Evolutionary conservation across 352 stramenopile genomes (phyloP).

Genomic region (Pythium myriotylum): DNA sequence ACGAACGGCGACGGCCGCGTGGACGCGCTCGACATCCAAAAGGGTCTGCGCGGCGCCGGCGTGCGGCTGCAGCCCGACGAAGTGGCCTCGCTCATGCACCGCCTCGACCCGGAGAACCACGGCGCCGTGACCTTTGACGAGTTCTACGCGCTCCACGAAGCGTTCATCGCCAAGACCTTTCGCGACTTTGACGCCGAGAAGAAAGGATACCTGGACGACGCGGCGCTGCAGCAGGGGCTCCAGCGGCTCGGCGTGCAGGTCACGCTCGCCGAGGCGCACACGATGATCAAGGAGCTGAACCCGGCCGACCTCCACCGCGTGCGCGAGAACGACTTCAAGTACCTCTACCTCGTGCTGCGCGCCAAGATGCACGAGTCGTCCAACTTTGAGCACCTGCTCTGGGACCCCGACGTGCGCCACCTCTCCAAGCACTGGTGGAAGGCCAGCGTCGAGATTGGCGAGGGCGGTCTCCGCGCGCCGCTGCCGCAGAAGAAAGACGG

Average conservation of each 20-base stretch:
- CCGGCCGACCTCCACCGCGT: conserved; percentile 65
- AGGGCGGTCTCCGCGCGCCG: conserved; percentile 67
- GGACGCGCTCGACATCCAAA: conserved; percentile 75
- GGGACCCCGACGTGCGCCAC: conserved; percentile 81
- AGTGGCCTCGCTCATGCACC: conserved; percentile 58
- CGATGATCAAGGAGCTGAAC: conserved; percentile 79
- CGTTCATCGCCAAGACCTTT: conserved; percentile 78
- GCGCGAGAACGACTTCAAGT: conserved; percentile 81
- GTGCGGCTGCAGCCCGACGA: conserved; percentile 66
- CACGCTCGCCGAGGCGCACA: conserved; percentile 71
- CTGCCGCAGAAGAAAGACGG: conserved; percentile 49
- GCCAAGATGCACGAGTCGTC: conserved; percentile 72
- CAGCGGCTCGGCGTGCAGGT: conserved; percentile 64
- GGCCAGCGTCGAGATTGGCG: conserved; percentile 79
- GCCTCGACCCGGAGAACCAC: conserved; percentile 70
- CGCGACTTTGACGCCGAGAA: conserved; percentile 60
- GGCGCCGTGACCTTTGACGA: conserved; percentile 74
- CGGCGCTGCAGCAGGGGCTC: conserved; percentile 65
- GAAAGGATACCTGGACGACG: conserved; percentile 75
- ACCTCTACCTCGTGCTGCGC: conserved; percentile 79
- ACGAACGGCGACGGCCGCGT: conserved; percentile 71
- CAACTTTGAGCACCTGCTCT: conserved; percentile 77
- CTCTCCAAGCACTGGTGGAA: conserved; percentile 89
- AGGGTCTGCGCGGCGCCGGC: conserved; percentile 60
- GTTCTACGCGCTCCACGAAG: conserved; percentile 77